Base-by-base conservation (phyloP, 768 basidiomycete species). In the Mycena galericulata region DNA sequence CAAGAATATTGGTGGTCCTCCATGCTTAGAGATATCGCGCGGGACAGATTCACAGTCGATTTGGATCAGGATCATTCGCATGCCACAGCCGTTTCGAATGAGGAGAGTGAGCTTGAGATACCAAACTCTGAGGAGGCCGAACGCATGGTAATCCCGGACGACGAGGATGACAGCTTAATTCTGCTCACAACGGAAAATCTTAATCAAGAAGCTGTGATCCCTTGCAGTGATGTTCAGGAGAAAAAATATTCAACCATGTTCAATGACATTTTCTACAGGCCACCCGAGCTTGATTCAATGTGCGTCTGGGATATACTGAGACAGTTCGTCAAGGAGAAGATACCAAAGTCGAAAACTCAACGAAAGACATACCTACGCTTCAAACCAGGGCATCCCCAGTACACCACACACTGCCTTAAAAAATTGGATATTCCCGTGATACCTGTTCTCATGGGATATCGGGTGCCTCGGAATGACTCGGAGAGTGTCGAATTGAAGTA, bases 41-140 rank as follows among this genome's bases (percentile, higher is more conserved):
- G 38, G 8, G 27, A 55, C 30, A 51, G 78, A 7, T 70, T 80
- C 24, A 76, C 77, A 15, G 14, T 30, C 15, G 43, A 58, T 14
- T 27, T 46, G 53, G 22, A n/a, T 46, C 40, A 46, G n/a, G 29
- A 46, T 20, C 22, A 30, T 41, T 57, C 38, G 27, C 27, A 46
- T 14, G 22, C 57, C 3, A 45, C 17, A n/a, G 22, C 22, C 34
- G 46, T 49, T 29, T 9, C 14, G 18, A 50, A 36, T 26, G 47
- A 49, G 24, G 59, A 50, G 17, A 22, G 7, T 24, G 46, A 50
- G 9, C 27, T 46, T 30, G 43, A 46, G 12, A 17, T 11, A 15
- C 55, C 4, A 36, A 46, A 60, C 32, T 20, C 26, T 22, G 54
- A 56, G 0, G 17, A 47, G 18, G 65, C 24, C 61, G 0, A 43